Conservation (phyloP, 1,284 basidiomycete genomes). For the Ceratobasidium sp. region DNA sequence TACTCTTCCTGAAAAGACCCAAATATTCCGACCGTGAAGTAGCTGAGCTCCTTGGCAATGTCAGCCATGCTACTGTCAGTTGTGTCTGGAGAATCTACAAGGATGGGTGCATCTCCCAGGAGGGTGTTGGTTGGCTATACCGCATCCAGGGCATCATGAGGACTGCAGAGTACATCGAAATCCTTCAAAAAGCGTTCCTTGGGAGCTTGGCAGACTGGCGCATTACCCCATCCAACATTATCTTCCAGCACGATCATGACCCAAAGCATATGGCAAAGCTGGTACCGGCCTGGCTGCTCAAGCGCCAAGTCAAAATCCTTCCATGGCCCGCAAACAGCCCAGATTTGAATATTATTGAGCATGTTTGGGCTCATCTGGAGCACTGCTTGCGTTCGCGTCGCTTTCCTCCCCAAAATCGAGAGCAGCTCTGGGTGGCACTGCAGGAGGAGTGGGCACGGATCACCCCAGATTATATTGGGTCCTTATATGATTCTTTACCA, state of each 20-base stretch:
- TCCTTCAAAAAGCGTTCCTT: background rate
- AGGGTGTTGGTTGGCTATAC: constrained; percentile 22
- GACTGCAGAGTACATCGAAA: constrained; percentile 1
- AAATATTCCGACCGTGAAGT: no score
- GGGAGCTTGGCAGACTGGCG: background rate
- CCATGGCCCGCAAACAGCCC: constrained; percentile 17
- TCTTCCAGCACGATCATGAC: constrained; percentile 13
- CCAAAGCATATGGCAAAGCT: constrained; percentile 17
- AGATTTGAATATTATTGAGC: constrained; percentile 17
- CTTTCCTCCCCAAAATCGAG: no score
- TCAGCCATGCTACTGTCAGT: background rate
- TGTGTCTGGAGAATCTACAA: background rate
- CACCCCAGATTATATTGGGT: no score
- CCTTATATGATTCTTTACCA: no score
- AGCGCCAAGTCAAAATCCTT: background rate
- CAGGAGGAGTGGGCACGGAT: no score
- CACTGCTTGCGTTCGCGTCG: background rate
- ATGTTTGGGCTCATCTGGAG: constrained; percentile 15
- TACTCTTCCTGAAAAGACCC: no score
- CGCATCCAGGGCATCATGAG: constrained; percentile 23
- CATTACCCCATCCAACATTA: background rate
- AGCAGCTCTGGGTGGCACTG: no score
- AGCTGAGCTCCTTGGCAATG: no score
- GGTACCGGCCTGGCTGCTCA: background rate
- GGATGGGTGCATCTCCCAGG: constrained; percentile 19